Base-by-base conservation (phyloP, 2,329 filamentous ascomycete species). In the Madurella fahalii region DNA sequence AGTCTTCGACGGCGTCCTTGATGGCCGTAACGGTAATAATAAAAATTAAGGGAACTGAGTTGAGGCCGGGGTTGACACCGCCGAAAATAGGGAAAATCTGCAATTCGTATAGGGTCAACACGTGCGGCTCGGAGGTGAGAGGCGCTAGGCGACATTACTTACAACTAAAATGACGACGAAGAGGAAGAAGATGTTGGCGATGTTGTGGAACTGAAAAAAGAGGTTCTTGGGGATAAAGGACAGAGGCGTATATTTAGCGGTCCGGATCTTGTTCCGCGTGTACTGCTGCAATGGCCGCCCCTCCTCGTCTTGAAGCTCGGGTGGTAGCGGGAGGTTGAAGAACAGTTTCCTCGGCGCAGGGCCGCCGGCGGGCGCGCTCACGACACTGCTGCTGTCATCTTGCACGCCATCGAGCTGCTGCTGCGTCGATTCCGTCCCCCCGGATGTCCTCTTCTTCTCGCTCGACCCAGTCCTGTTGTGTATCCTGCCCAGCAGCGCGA, bases 41-140 rank as follows among this genome's bases (percentile, higher is more conserved):
- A 66, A 96, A 86, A 63, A 99, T 96, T 61, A 99, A 77, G 50
- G 94, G 94, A 18, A 94, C 90, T 5, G 93, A 85, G 67, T 91
- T 93, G 41, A 99, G 77, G 40, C 89, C 94, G 16, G 94, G 93
- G 67, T 96, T 96, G 32, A 84, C 82, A 59, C 87, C 92, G 65
- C 94, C 94, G 68, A 99, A 99, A 61, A 99, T 96, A 59, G 90
- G 85, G 73, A 97, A 97, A 69, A 95, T 89, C 94, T 97, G 73
- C 20, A 59, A 73, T 15, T 18, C 58, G 58, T 18, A 40, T 9
- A 25, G 17, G 17, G 64, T 70, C 63, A 70, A 61, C 50, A 61
- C 51, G 9, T 18, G 11, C 25, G 34, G 25, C 17, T 18, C 3
- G 20, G 25, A 37, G 30, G 17, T 8, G 12, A 25, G 15, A 25